Evolutionary conservation across 129 eudicot species (phyloP).

Genomic region (Flaveria trinervia): DNA sequence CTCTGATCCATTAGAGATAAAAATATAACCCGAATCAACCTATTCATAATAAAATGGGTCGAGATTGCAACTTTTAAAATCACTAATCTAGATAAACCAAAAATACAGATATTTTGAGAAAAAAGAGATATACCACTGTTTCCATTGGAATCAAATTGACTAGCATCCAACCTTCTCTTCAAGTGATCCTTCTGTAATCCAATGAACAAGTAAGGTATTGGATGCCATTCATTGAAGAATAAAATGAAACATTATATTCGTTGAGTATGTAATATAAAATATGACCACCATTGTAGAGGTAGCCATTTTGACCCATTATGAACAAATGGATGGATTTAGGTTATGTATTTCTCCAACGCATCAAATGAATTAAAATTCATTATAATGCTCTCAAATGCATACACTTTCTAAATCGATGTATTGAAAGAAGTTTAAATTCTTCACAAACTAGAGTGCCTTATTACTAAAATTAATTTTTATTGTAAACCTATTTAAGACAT

Average conservation of each 20-base stretch:
- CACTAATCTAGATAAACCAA: neutral
- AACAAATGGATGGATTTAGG: neutral
- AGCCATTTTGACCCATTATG: neutral
- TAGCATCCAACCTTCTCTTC: constrained; percentile 65
- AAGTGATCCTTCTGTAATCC: constrained; percentile 66
- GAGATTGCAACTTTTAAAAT: neutral
- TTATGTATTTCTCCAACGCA: neutral
- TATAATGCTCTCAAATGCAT: neutral
- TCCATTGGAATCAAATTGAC: constrained; percentile 73
- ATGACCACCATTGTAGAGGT: neutral
- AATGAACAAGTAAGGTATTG: constrained; percentile 24
- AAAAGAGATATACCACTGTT: constrained; percentile 55
- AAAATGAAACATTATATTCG: neutral
- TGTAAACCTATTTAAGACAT: neutral
- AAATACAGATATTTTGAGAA: constrained; percentile 15
- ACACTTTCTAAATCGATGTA: neutral
- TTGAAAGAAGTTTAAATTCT: neutral
- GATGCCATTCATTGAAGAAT: constrained; percentile 6
- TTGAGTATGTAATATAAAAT: neutral
- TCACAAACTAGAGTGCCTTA: neutral
- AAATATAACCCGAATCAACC: neutral
- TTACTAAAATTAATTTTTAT: neutral
- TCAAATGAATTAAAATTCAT: neutral
- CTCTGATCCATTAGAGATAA: neutral
- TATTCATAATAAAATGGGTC: neutral